Base-by-base conservation (phyloP, 169 alveolate genomes). In the Babesia sp. region DNA sequence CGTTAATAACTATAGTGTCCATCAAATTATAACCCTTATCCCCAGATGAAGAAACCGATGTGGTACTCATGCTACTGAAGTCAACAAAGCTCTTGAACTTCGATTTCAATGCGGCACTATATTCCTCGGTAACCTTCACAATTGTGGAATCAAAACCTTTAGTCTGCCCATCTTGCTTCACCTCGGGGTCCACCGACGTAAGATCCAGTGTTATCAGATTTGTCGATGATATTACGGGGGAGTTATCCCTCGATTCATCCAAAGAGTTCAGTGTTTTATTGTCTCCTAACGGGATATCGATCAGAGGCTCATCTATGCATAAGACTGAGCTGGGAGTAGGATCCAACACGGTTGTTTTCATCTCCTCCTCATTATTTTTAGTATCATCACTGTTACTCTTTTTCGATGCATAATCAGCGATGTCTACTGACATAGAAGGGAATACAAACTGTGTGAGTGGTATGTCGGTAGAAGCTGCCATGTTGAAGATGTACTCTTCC, bases 401-500 rank as follows among this genome's bases (percentile, higher is more conserved):
- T 34, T 7, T 33, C 24, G 46, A 20, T n/a, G n/a, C n/a, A n/a
- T n/a, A n/a, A n/a, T n/a, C n/a, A n/a, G n/a, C n/a, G n/a, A n/a
- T n/a, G n/a, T n/a, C n/a, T 0, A 45, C 16, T 22, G 5, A 33
- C 53, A 64, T 12, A 44, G 59, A 66, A 11, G 87, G 83, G 75
- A 69, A 79, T 5, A 71, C 42, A 36, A 79, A 11, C 58, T 79
- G 77, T 37, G 11, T 44, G 56, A 26, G 18, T n/a, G 69, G 78
- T 29, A 79, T 67, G 12, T 58, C 57, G 28, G 70, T 71, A 36
- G 44, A 41, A 8, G 58, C 41, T 18, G 79, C 69, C 71, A 79
- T 18, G 36, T 20, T 45, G 31, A 51, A 50, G 33, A 79, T 64
- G 61, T 64, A 79, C 64, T 64, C 78, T 55, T 79, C 87, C 20